phyloP scores from a whole-genome alignment of 345 rosid species.

The Arabidopsis thaliana region DNA sequence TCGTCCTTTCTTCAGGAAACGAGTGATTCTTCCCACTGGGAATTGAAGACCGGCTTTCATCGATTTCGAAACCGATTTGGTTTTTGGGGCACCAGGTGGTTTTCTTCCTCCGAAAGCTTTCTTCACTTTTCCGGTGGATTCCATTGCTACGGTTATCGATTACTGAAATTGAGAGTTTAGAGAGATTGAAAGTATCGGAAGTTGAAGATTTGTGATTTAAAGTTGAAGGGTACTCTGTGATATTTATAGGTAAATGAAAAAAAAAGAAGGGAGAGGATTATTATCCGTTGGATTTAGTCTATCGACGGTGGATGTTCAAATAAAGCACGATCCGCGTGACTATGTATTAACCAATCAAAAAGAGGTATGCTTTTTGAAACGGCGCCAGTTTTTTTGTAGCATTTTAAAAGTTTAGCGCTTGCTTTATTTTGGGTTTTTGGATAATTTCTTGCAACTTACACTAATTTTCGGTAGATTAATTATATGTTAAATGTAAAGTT shows the following conservation, averaged over 20 bases:
- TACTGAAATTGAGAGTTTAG: not conserved
- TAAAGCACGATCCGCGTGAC: not conserved
- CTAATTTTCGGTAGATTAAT: not conserved
- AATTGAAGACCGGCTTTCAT: constrained; percentile 83
- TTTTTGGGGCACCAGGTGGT: constrained; percentile 74
- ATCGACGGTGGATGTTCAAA: constrained; percentile 22
- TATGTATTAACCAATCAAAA: constrained; percentile 7
- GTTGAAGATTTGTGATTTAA: not conserved
- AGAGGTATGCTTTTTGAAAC: not conserved
- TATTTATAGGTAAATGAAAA: not conserved
- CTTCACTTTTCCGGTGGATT: constrained; percentile 62
- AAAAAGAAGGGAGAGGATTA: no score
- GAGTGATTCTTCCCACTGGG: constrained; percentile 85
- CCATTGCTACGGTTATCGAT: constrained; percentile 45
- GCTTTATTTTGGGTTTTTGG: not conserved
- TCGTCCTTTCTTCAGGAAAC: constrained; percentile 78
- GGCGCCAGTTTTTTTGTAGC: not conserved
- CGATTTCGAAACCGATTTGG: constrained; percentile 75
- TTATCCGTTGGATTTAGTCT: constrained; percentile 8
- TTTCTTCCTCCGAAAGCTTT: constrained; percentile 85
- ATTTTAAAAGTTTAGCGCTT: not conserved
- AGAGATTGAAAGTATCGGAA: not conserved
- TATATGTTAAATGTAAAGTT: no score
- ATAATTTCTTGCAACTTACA: not conserved
- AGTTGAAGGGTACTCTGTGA: not conserved